Percentiles rank a stretch among this genome's conserved stretches.
Evolutionary conservation across 371 early-diverging fungal genomes (phyloP).

Genomic region (Mucor circinelloides): DNA sequence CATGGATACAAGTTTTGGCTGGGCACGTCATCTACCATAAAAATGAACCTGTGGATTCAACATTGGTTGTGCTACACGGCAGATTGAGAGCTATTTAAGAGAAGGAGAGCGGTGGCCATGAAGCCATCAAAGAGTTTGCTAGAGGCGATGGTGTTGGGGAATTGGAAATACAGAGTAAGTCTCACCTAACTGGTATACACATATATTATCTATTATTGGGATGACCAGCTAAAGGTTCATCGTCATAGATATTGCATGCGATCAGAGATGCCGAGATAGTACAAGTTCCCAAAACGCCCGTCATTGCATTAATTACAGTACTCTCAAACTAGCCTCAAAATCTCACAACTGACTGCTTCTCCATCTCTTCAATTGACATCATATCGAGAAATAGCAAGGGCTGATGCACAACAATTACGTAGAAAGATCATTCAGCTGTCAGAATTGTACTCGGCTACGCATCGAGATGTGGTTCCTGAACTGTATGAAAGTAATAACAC

Average conservation of each 20-base stretch:
- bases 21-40: slow-evolving; percentile 91
- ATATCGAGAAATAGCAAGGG: slow-evolving; percentile 53
- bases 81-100: slow-evolving; percentile 86
- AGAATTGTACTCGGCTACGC: slow-evolving; percentile 1
- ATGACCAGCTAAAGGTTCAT: too few species aligned
- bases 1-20: slow-evolving; percentile 93
- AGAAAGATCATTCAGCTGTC: slow-evolving; percentile 6
- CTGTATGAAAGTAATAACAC: slow-evolving; percentile 78
- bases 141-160: slow-evolving; percentile 95
- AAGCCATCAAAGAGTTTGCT: slow-evolving; percentile 91
- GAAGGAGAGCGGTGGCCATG: slow-evolving; percentile 63
- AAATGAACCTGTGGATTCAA: slow-evolving; percentile 82
- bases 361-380: slow-evolving; percentile 33
- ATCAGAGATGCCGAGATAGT: slow-evolving; percentile 96
- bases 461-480: slow-evolving; percentile 29
- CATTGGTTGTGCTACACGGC: slow-evolving; percentile 92
- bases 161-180: slow-evolving; percentile 79
- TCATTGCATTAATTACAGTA: slow-evolving; percentile 86
- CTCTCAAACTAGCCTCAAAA: slow-evolving; percentile 90
- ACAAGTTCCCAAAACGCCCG: slow-evolving; percentile 90
- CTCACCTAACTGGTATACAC: neutral
- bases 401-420: slow-evolving; percentile 35
- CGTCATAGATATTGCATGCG: slow-evolving; percentile 71
- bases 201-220: too few species aligned
- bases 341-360: slow-evolving; percentile 91